phyloP scores from a whole-genome alignment of 495 filamentous ascomycete genomes.

The Echria macrotheca region DNA sequence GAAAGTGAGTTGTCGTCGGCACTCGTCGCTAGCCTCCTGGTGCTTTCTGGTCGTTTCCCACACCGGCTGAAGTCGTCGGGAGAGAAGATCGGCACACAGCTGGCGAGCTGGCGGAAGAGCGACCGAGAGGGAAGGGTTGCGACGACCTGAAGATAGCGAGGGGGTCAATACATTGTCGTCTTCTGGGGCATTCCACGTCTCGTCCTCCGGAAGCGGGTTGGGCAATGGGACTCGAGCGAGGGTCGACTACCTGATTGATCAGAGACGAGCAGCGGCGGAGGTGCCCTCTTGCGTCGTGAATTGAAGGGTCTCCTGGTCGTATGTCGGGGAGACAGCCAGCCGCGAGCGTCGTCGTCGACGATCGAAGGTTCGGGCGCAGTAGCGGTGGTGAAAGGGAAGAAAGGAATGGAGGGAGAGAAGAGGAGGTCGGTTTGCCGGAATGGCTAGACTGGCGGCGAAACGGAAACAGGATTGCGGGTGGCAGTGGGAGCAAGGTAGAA shows the following conservation, averaged over 20 bases:
- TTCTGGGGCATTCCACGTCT: too few relatives aligned
- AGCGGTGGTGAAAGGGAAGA: slow-evolving; percentile 3
- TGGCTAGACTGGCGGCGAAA: slow-evolving; percentile 7
- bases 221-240: slow-evolving; percentile 7
- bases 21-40: too few relatives aligned
- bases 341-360: slow-evolving; percentile 4
- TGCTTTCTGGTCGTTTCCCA: too few relatives aligned
- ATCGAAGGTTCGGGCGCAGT: not conserved
- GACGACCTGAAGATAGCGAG: not conserved
- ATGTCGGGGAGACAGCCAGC: slow-evolving; percentile 1
- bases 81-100: too few relatives aligned
- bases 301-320: not conserved
- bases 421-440: slow-evolving; percentile 2
- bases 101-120: too few relatives aligned
- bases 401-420: slow-evolving; percentile 4
- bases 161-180: slow-evolving; percentile 21
- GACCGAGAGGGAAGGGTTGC: too few relatives aligned
- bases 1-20: too few relatives aligned
- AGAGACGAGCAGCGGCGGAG: slow-evolving; percentile 6
- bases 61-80: too few relatives aligned
- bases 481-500: slow-evolving; percentile 13
- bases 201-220: slow-evolving; percentile 1
- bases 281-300: not conserved
- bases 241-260: slow-evolving; percentile 8
- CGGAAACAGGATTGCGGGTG: slow-evolving; percentile 5